Evolutionary conservation across 768 basidiomycete genomes (phyloP), one percentile per base, ranked within the genome.

Genomic region (Saitozyma sp.): DNA sequence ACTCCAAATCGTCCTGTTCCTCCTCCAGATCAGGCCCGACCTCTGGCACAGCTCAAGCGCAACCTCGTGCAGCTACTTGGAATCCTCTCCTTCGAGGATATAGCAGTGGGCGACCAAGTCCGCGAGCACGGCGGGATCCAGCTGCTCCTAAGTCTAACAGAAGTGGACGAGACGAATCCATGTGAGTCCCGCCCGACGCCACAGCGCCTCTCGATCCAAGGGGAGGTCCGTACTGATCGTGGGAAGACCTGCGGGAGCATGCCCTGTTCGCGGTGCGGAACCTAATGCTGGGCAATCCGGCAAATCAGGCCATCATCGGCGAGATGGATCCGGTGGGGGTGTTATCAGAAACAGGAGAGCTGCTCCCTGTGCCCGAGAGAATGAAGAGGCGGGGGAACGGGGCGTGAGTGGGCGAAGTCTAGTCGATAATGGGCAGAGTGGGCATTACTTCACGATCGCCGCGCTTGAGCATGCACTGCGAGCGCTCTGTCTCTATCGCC

Each of bases 21-120:
- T 13, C n/a, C 45, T 17, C 13, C 62, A 16, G 59, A 63, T 66
- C 67, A 45, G 85, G 84, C 58, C 73, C 82, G 50, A 81, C 83
- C n/a, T 87, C 92, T 95, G 76, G 83, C 84, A 1, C 90, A 91
- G 76, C 81, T 96, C 62, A 95, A 95, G 79, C 85, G 91, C 50
- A 91, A 94, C 80, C 83, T 96, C 43, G 89, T 93, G n/a, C 88
- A 90, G 16, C 81, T 95, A 11, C 81, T 95, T n/a, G 91, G 91
- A 7, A 84, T 90, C 52, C 79, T 95, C 11, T 86, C 86, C 56
- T 85, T 89, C 71, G 84, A 84, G 50, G 83, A 84, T 67, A 86
- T 79, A 73, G 82, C 79, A 39, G 86, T 88, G 48, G 92, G 94
- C 74, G 89, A 95, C 78, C 84, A 86, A 9, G 83, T 88, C 46